A percentile compares a stretch with the other conserved stretches of the same genome.
phyloP scores from a whole-genome alignment of 495 filamentous ascomycete genomes.

The Annulohypoxylon bovei region DNA sequence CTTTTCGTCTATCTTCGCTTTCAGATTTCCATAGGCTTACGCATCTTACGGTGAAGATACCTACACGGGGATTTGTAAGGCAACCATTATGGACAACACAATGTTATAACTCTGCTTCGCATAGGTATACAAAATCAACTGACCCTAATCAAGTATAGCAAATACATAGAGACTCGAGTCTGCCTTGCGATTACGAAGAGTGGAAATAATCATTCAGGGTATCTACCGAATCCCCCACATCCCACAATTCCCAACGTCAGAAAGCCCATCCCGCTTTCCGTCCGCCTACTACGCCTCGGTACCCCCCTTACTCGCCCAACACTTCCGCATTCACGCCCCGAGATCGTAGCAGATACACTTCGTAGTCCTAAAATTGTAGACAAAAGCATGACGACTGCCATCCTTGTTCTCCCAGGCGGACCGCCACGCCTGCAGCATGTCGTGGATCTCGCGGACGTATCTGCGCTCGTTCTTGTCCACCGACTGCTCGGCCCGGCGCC shows the following conservation, averaged over 20 bases:
- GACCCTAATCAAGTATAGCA: neutral
- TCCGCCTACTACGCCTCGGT: neutral
- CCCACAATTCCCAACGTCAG: neutral
- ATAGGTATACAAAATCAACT: neutral
- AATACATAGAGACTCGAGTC: neutral
- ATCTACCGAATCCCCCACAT: slow-evolving; percentile 21
- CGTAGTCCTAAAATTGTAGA: slow-evolving; percentile 83
- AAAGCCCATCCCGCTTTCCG: neutral
- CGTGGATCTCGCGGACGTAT: slow-evolving; percentile 88
- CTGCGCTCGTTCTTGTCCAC: slow-evolving; percentile 80
- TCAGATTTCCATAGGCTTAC: too few species aligned
- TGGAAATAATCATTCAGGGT: slow-evolving; percentile 28
- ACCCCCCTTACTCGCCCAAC: neutral
- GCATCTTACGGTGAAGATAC: too few species aligned
- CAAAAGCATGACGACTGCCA: slow-evolving; percentile 71
- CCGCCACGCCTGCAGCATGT: slow-evolving; percentile 69
- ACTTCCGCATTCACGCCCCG: slow-evolving; percentile 50
- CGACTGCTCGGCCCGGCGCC: slow-evolving; percentile 82
- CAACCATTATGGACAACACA: too few species aligned
- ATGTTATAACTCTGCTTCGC: too few species aligned
- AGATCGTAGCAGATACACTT: slow-evolving; percentile 81
- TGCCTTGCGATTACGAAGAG: neutral
- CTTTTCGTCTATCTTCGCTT: neutral
- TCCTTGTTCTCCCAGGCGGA: slow-evolving; percentile 66
- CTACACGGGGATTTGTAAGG: too few species aligned